Conservation (phyloP, 176 grass and related monocot species). For the Ananas comosus region DNA sequence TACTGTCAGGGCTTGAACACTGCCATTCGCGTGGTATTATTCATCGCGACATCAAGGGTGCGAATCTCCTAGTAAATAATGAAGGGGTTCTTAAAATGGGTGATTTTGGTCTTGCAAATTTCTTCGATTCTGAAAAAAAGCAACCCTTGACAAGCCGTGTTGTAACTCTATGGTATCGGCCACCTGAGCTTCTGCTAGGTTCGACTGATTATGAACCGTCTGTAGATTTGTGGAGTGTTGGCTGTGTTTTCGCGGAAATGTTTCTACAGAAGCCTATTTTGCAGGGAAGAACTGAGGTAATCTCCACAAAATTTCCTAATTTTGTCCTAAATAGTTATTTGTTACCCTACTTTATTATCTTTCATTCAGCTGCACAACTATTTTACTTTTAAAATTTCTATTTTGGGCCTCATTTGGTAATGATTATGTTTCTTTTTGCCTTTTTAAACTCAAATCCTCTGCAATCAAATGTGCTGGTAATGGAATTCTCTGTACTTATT, state of each 20-base stretch:
- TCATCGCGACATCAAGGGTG: constrained; percentile 94
- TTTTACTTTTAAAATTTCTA: too few relatives aligned
- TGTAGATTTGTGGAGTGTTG: constrained; percentile 94
- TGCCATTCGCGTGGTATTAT: constrained; percentile 66
- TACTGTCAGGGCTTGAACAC: constrained; percentile 75
- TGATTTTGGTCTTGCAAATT: constrained; percentile 98
- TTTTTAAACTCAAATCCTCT: too few relatives aligned
- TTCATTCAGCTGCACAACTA: too few relatives aligned
- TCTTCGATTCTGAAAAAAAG: constrained; percentile 43
- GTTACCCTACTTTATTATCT: too few relatives aligned
- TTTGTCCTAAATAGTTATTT: background rate
- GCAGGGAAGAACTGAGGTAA: constrained; percentile 96
- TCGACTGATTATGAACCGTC: constrained; percentile 86
- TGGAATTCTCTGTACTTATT: too few relatives aligned
- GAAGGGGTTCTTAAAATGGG: constrained; percentile 88
- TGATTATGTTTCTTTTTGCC: too few relatives aligned
- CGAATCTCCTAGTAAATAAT: constrained; percentile 91
- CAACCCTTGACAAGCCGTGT: constrained; percentile 82
- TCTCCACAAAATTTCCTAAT: background rate
- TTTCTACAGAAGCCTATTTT: constrained; percentile 68
- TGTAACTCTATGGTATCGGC: constrained; percentile 95
- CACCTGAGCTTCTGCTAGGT: constrained; percentile 86
- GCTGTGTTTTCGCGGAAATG: constrained; percentile 93
- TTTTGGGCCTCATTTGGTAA: too few relatives aligned
- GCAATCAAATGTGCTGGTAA: too few relatives aligned